Evolutionary conservation across 2,329 filamentous ascomycete genomes (phyloP).

Genomic region (Ophiostoma fasciatum): DNA sequence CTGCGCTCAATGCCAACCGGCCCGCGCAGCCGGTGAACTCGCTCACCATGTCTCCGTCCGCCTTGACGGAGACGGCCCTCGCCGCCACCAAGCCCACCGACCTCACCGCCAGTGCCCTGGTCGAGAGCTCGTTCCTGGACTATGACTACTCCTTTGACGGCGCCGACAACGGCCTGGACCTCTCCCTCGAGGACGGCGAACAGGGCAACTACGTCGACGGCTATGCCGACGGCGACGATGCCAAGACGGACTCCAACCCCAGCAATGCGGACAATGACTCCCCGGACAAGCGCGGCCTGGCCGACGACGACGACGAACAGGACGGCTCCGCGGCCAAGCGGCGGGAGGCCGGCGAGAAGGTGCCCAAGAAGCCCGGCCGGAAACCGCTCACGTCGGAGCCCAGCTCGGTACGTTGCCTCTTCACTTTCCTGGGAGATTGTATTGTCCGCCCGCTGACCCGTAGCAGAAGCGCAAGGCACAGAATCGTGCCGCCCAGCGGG

Average conservation of each 20-base stretch:
- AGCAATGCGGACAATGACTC: conserved; percentile 47
- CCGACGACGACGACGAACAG: conserved; percentile 56
- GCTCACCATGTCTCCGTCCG: conserved; percentile 30
- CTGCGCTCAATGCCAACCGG: conserved; percentile 60
- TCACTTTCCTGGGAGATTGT: too few species aligned
- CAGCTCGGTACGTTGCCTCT: conserved; percentile 64
- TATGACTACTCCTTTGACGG: conserved; percentile 65
- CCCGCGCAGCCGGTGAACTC: conserved; percentile 23
- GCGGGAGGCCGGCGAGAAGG: conserved; percentile 69
- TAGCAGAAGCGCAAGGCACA: conserved; percentile 95
- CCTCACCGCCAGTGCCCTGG: conserved; percentile 30
- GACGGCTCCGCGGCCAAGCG: conserved; percentile 45
- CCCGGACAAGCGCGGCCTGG: conserved; percentile 58
- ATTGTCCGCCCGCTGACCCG: too few species aligned
- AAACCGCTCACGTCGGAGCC: conserved; percentile 94
- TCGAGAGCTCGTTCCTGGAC: conserved; percentile 72
- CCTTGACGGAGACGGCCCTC: conserved; percentile 36
- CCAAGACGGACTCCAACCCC: conserved; percentile 28
- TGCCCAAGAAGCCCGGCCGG: conserved; percentile 86
- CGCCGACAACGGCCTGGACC: conserved; percentile 57
- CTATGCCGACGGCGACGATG: conserved; percentile 16
- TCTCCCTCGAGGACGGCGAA: conserved; percentile 41
- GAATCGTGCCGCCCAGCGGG: conserved; percentile 81
- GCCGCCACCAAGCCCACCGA: conserved; percentile 28
- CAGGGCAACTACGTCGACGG: conserved; percentile 49